These are phyloP conservation scores for Durusdinium trenchii DNA, from an alignment of 73 alveolate species.

Conservation along the genomic window DNA sequence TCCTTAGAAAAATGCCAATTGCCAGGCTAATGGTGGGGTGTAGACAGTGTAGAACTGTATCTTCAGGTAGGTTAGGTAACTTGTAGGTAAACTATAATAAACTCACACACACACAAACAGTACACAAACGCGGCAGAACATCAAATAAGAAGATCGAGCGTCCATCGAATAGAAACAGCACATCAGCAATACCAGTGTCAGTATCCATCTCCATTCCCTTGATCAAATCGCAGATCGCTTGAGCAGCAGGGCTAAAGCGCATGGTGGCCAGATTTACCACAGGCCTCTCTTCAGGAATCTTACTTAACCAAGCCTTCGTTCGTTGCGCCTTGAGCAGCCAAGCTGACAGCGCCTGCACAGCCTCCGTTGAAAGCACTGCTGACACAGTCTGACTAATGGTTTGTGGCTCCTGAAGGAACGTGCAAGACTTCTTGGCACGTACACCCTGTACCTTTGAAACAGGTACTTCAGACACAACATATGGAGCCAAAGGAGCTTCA, in stretches of 20 bases:
- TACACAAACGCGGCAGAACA: neutral
- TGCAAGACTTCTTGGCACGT: neutral
- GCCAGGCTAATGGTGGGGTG: neutral
- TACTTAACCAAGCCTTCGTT: neutral
- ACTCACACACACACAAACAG: too few species aligned
- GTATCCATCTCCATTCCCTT: neutral
- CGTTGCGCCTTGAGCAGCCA: slow-evolving; percentile 8
- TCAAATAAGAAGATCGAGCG: neutral
- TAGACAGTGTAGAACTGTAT: neutral
- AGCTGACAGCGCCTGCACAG: neutral
- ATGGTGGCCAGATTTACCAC: slow-evolving; percentile 1
- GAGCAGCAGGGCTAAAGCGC: neutral
- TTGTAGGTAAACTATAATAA: too few species aligned
- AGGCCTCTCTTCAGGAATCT: neutral
- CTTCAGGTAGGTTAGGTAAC: neutral
- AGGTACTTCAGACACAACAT: neutral
- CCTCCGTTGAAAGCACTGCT: neutral
- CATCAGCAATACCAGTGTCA: neutral
- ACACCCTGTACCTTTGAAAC: neutral
- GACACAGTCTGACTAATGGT: neutral
- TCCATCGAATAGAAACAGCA: neutral
- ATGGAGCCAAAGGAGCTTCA: neutral
- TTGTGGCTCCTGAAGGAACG: neutral
- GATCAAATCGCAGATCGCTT: neutral
- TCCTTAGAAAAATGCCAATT: neutral